Evolutionary conservation across 306 rosid genomes (phyloP), one percentile per base, ranked within the genome.

Genomic region (Quercus aquifolioides): DNA sequence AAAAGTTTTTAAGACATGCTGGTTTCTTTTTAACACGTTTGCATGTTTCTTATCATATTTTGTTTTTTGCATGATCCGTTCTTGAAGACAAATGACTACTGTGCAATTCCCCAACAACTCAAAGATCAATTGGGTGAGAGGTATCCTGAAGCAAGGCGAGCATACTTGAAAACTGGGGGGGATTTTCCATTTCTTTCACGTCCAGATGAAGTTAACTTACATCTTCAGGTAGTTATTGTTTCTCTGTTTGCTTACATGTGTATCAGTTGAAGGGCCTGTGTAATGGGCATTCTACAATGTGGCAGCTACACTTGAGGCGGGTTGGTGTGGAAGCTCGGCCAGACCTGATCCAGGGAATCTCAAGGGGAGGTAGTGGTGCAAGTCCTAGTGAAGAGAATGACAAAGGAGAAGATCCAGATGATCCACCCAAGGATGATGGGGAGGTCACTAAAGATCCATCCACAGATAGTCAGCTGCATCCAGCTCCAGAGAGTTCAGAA

Each of bases 111-210:
- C 73, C 97, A 89, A 81, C 90, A 82, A 85, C 96, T 95, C 54
- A 95, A 90, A 83, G 99, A 95, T 84, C 92, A 93, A 86, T 74
- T 95, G 82, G 80, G 92, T 65, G 99, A 95, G 84, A 91, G 96
- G 81, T 95, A 95, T 57, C 89, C 97, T 0, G 99, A 67, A 73
- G 99, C 99, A 78, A 91, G 99, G 83, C 88, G 90, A 26, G 99
- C 98, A 35, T 86, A 79, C 74, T 82, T 95, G 87, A 95, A 95
- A 89, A 84, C 85, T 12, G 99, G 99, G 55, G 98, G 98, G 35
- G 99, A 95, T 86, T 95, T 95, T 82, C 99, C 99, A 25, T 95
- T 95, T 84, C 99, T 95, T 79, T 93, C 99, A 3, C 97, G 99
- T 31, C 96, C 99, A 3, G 99, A 95, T 86, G 99, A 95, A 91